Conservation (phyloP, 1,284 basidiomycete species). For the Puccinia polysora region DNA sequence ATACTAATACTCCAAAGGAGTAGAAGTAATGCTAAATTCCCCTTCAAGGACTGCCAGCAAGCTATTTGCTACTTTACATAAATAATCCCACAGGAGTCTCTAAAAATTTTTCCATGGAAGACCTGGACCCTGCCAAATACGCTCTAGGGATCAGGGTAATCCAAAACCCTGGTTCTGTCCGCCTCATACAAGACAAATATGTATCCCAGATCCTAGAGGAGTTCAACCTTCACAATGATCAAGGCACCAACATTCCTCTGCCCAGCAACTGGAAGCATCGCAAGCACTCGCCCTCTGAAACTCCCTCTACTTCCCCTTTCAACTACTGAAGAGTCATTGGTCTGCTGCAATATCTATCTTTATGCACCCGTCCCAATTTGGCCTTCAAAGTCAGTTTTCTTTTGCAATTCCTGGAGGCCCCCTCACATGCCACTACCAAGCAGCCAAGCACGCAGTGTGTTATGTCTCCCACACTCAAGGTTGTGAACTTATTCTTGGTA, state of each 20-base stretch:
- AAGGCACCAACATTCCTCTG: not conserved
- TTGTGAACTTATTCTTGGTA: not conserved
- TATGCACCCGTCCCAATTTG: constrained; percentile 5
- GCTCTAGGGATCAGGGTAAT: constrained; percentile 13
- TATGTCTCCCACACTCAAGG: not conserved
- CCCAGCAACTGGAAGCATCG: not conserved
- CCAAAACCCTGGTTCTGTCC: not conserved
- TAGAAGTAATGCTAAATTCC: too few species aligned
- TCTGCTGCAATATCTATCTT: not conserved
- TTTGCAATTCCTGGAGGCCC: constrained; percentile 1
- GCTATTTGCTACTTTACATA: too few species aligned
- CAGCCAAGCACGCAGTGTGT: not conserved
- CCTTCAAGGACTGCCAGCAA: too few species aligned
- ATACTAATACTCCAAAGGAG: too few species aligned
- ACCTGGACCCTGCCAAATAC: constrained; percentile 10
- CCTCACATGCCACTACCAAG: not conserved
- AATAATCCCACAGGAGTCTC: too few species aligned
- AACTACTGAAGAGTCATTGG: not conserved
- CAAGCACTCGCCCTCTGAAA: not conserved
- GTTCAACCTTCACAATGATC: not conserved
- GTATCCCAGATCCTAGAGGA: not conserved
- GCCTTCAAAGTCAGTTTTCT: constrained; percentile 5
- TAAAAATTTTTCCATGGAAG: constrained; percentile 16
- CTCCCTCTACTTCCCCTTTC: not conserved
- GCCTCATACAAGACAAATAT: constrained; percentile 15